Evolutionary conservation across 192 early-diverging fungal genomes (phyloP).

Genomic region (Dispira simplex): DNA sequence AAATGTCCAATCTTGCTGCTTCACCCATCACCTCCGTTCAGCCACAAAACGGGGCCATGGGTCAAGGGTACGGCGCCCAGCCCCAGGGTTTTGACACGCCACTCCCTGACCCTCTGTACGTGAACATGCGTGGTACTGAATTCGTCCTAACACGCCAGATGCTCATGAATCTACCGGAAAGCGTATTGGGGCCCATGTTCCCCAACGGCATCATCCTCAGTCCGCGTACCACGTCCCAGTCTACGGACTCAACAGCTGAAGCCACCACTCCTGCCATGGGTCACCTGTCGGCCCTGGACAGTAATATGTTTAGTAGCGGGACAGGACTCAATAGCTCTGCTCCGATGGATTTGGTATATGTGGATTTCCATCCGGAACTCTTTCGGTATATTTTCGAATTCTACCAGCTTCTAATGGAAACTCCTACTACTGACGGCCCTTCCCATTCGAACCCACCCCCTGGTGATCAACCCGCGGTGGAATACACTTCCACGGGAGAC

Average conservation of each 20-base stretch:
- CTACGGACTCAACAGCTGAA: neutral
- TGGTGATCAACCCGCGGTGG: neutral
- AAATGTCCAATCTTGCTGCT: slow-evolving; percentile 4
- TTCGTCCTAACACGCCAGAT: slow-evolving; percentile 40
- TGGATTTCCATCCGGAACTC: slow-evolving; percentile 33
- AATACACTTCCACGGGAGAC: slow-evolving; percentile 4
- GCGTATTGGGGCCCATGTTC: slow-evolving; percentile 43
- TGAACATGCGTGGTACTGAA: slow-evolving; percentile 37
- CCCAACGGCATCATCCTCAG: slow-evolving; percentile 37
- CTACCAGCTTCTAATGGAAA: slow-evolving; percentile 20
- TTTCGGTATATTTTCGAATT: slow-evolving; percentile 28
- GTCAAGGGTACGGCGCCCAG: neutral
- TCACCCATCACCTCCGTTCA: slow-evolving; percentile 13
- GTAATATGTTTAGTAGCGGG: too few species aligned
- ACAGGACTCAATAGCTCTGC: too few species aligned
- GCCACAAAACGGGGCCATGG: neutral
- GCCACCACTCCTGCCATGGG: neutral
- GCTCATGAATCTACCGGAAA: slow-evolving; percentile 37
- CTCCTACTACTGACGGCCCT: slow-evolving; percentile 12
- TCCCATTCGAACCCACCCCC: slow-evolving; percentile 9
- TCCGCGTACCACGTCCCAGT: neutral
- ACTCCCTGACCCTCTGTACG: slow-evolving; percentile 31
- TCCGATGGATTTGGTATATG: slow-evolving; percentile 12
- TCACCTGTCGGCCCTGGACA: too few species aligned
- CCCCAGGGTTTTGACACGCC: slow-evolving; percentile 11